Percentiles rank a stretch among this genome's conserved stretches.
Conservation (phyloP, 2,329 filamentous ascomycete genomes). For the Cladorrhinum sp. region DNA sequence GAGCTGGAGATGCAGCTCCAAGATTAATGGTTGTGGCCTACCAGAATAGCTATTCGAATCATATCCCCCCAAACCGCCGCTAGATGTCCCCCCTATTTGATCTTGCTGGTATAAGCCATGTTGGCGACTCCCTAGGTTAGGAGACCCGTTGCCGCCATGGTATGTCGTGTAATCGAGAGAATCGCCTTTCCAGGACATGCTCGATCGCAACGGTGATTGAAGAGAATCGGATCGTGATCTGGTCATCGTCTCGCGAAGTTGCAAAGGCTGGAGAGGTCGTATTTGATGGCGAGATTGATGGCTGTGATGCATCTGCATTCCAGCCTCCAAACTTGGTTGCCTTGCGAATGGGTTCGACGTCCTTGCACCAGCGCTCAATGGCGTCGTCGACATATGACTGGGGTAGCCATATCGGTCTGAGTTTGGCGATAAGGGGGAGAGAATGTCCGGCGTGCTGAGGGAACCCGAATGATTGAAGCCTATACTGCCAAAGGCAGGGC, state of each 20-base stretch:
- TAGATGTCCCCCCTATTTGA: slow-evolving; percentile 41
- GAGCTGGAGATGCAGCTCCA: neutral
- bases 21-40: slow-evolving; percentile 33
- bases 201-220: slow-evolving; percentile 57
- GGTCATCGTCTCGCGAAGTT: slow-evolving; percentile 56
- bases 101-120: slow-evolving; percentile 51
- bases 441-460: slow-evolving; percentile 52
- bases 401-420: slow-evolving; percentile 55
- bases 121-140: slow-evolving; percentile 46
- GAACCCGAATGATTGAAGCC: slow-evolving; percentile 56
- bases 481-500: slow-evolving; percentile 64
- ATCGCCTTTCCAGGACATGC: slow-evolving; percentile 63
- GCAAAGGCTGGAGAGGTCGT: slow-evolving; percentile 55
- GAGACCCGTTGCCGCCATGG: slow-evolving; percentile 44
- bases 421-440: slow-evolving; percentile 56
- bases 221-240: slow-evolving; percentile 56
- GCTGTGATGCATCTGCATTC: slow-evolving; percentile 43
- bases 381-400: slow-evolving; percentile 43
- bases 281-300: slow-evolving; percentile 45
- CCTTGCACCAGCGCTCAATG: slow-evolving; percentile 47
- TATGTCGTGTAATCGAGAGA: slow-evolving; percentile 57
- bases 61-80: slow-evolving; percentile 43
- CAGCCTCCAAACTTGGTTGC: slow-evolving; percentile 45
- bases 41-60: slow-evolving; percentile 52
- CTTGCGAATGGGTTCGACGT: slow-evolving; percentile 53